Percentiles rank a stretch among this genome's conserved stretches.
Conservation (phyloP, 768 basidiomycete genomes). For the Leccinum incarnatum region DNA sequence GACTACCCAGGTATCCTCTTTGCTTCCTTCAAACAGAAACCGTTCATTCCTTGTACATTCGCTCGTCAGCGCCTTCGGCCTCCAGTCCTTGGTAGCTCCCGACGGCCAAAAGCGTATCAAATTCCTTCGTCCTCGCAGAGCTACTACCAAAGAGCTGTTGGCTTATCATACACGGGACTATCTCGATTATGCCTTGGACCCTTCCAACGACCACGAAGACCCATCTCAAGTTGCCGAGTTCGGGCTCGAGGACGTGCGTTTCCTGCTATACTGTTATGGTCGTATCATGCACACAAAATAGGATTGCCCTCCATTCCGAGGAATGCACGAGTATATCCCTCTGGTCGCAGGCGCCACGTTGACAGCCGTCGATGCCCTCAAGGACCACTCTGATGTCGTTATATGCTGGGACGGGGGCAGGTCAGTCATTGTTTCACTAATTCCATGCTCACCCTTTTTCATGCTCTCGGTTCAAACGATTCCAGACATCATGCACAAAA, state of each 20-base stretch:
- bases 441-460: neutral
- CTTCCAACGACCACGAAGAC: constrained; percentile 27
- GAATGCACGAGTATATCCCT: constrained; percentile 65
- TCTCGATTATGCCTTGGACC: constrained; percentile 54
- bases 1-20: constrained; percentile 41
- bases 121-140: constrained; percentile 52
- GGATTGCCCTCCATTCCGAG: constrained; percentile 82
- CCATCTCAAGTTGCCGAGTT: constrained; percentile 36
- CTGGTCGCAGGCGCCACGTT: constrained; percentile 76
- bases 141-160: constrained; percentile 54
- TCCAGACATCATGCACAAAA: constrained; percentile 81
- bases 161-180: constrained; percentile 73
- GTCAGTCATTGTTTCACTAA: constrained; percentile 30
- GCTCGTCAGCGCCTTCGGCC: constrained; percentile 50
- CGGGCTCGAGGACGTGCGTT: constrained; percentile 58
- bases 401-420: constrained; percentile 94
- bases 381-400: constrained; percentile 51
- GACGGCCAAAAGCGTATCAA: constrained; percentile 31
- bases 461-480: neutral
- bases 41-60: constrained; percentile 68
- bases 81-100: constrained; percentile 37
- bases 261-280: neutral
- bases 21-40: constrained; percentile 67
- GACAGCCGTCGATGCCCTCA: constrained; percentile 64
- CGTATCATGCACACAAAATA: constrained; percentile 27